phyloP scores from a whole-genome alignment of 2,329 filamentous ascomycete genomes.

The Stylonectria norvegica region DNA sequence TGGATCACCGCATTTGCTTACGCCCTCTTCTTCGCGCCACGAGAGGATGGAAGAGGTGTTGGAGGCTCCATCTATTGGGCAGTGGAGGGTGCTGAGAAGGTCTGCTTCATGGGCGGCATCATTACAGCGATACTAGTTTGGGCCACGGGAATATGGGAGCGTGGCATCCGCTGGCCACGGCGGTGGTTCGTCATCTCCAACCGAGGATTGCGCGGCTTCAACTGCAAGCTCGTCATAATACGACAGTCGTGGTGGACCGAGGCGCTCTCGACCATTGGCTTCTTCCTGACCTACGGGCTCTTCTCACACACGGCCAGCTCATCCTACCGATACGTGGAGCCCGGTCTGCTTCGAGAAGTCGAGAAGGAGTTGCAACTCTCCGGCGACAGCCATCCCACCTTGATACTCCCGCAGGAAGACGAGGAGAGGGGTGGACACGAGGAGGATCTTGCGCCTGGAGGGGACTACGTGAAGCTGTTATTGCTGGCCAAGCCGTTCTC shows the following conservation, averaged over 20 bases:
- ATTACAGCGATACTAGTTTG: constrained; percentile 85
- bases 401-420: constrained; percentile 46
- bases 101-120: constrained; percentile 86
- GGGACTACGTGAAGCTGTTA: constrained; percentile 87
- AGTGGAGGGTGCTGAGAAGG: constrained; percentile 82
- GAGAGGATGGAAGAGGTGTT: constrained; percentile 86
- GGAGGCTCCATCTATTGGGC: constrained; percentile 97
- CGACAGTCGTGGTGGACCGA: constrained; percentile 81
- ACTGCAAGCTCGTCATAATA: constrained; percentile 91
- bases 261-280: constrained; percentile 65
- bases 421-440: constrained; percentile 69
- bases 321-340: constrained; percentile 75
- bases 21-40: constrained; percentile 88
- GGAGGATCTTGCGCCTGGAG: constrained; percentile 85
- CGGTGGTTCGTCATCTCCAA: constrained; percentile 89
- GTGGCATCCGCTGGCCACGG: constrained; percentile 89
- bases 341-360: constrained; percentile 55
- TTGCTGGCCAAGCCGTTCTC: constrained; percentile 93
- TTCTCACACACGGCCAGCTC: constrained; percentile 66
- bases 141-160: constrained; percentile 95
- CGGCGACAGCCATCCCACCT: constrained; percentile 38
- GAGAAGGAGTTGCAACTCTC: constrained; percentile 55
- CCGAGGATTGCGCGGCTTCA: constrained; percentile 84
- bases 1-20: constrained; percentile 89
- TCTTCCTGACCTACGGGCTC: constrained; percentile 72